phyloP scores from a whole-genome alignment of 306 rosid species.

The Heteromeles arbutifolia region DNA sequence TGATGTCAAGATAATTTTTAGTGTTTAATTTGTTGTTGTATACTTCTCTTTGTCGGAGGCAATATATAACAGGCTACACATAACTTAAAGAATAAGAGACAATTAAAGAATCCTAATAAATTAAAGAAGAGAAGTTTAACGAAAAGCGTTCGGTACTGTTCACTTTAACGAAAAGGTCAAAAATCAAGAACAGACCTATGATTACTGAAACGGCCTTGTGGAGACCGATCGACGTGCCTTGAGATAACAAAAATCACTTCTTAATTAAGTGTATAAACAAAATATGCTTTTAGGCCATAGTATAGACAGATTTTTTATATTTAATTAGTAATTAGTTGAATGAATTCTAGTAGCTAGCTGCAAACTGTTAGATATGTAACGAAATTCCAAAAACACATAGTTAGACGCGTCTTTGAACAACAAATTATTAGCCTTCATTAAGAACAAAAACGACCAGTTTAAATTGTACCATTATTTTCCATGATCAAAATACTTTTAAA shows the following conservation, averaged over 20 bases:
- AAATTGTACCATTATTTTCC: not conserved
- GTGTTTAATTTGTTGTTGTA: too few relatives aligned
- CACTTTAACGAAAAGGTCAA: not conserved
- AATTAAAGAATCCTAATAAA: too few relatives aligned
- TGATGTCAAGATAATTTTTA: too few relatives aligned
- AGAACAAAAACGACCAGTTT: not conserved
- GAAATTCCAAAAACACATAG: not conserved
- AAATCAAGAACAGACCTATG: not conserved
- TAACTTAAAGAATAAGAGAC: too few relatives aligned
- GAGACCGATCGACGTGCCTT: not conserved
- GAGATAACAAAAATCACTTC: not conserved
- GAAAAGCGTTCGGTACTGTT: too few relatives aligned
- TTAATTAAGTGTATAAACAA: not conserved
- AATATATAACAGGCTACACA: too few relatives aligned
- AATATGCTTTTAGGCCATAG: not conserved
- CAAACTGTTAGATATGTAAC: not conserved
- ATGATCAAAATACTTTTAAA: not conserved
- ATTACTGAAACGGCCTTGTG: not conserved
- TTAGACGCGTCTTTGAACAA: not conserved
- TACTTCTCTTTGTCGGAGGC: too few relatives aligned
- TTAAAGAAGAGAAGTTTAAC: too few relatives aligned
- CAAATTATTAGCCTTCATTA: not conserved
- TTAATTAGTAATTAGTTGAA: not conserved
- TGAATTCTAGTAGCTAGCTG: not conserved
- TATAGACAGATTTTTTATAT: not conserved